phyloP scores from a whole-genome alignment of 192 early-diverging fungal genomes.

The Coemansia guatemalensis region DNA sequence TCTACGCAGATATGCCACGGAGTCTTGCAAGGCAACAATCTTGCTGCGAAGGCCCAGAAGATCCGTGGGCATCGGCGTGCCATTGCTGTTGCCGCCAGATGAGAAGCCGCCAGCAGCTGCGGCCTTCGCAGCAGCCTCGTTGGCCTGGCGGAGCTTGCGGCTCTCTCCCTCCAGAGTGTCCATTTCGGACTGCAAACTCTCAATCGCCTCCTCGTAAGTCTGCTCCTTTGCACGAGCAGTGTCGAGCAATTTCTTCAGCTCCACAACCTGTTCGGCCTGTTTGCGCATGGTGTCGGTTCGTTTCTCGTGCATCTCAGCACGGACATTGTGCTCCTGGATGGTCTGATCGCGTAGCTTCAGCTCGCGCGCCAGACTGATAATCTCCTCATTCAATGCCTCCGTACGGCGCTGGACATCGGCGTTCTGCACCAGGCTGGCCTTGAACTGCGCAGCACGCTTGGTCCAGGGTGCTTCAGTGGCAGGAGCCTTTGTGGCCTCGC shows the following conservation, averaged over 20 bases:
- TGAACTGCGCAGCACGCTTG: constrained; percentile 74
- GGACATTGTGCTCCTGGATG: constrained; percentile 71
- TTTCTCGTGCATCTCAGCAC: constrained; percentile 82
- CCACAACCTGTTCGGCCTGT: constrained; percentile 62
- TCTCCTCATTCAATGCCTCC: constrained; percentile 74
- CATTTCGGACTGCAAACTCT: constrained; percentile 66
- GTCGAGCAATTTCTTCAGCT: constrained; percentile 61
- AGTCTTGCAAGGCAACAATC: constrained; percentile 60
- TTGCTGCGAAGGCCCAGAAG: constrained; percentile 59
- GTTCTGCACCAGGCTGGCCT: constrained; percentile 78
- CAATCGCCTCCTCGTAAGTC: constrained; percentile 73
- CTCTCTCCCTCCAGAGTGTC: constrained; percentile 70
- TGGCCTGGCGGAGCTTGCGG: constrained; percentile 53
- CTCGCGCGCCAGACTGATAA: constrained; percentile 75
- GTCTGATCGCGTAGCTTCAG: constrained; percentile 79
- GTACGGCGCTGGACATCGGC: constrained; percentile 75
- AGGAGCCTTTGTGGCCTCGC: neutral
- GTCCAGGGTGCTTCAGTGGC: constrained; percentile 71
- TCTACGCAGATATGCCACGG: constrained; percentile 70
- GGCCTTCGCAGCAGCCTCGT: constrained; percentile 30
- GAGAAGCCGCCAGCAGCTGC: constrained; percentile 19
- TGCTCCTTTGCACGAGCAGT: constrained; percentile 61
- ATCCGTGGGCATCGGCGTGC: constrained; percentile 29
- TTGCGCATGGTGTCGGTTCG: constrained; percentile 67
- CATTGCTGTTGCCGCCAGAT: constrained; percentile 12